These are phyloP conservation scores for Microthlaspi erraticum DNA, from an alignment of 345 rosid genomes.

Conservation along the genomic window DNA sequence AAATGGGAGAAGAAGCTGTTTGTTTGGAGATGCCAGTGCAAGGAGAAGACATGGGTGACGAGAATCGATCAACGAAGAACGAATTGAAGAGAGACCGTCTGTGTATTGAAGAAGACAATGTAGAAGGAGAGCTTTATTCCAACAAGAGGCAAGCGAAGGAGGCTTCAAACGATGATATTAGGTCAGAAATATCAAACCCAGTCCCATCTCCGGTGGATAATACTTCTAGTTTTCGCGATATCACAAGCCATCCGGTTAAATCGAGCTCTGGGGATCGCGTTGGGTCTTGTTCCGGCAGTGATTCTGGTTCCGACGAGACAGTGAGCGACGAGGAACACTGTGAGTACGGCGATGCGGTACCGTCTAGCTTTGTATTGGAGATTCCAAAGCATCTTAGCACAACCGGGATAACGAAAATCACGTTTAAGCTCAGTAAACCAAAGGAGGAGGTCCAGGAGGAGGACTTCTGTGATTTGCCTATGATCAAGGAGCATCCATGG, in stretches of 20 bases:
- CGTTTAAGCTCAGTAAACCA: conserved; percentile 74
- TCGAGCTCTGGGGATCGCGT: conserved; percentile 36
- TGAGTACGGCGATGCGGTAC: conserved; percentile 47
- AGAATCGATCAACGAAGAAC: conserved; percentile 35
- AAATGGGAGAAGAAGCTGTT: conserved; percentile 65
- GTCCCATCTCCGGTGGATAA: conserved; percentile 56
- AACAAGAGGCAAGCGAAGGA: conserved; percentile 67
- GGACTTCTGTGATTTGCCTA: conserved; percentile 6
- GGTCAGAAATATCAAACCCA: conserved; percentile 85
- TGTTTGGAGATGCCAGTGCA: conserved; percentile 45
- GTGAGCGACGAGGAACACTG: conserved; percentile 54
- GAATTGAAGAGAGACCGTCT: conserved; percentile 57
- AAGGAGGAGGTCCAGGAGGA: conserved; percentile 60
- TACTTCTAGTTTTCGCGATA: conserved; percentile 53
- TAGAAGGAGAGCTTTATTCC: conserved; percentile 44
- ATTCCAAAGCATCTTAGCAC: conserved; percentile 81
- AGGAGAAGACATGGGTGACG: conserved; percentile 38
- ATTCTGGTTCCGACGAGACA: conserved; percentile 51
- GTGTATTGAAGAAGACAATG: conserved; percentile 38
- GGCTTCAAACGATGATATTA: conserved; percentile 64
- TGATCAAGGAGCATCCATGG: conserved; percentile 11
- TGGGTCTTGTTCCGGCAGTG: conserved; percentile 41
- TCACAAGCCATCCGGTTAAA: conserved; percentile 54
- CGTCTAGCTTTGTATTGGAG: conserved; percentile 71
- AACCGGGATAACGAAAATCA: conserved; percentile 83